Evolutionary conservation across 208 protist genomes (phyloP), one percentile per base, ranked within the genome.

Genomic region (Leishmania amazonensis): DNA sequence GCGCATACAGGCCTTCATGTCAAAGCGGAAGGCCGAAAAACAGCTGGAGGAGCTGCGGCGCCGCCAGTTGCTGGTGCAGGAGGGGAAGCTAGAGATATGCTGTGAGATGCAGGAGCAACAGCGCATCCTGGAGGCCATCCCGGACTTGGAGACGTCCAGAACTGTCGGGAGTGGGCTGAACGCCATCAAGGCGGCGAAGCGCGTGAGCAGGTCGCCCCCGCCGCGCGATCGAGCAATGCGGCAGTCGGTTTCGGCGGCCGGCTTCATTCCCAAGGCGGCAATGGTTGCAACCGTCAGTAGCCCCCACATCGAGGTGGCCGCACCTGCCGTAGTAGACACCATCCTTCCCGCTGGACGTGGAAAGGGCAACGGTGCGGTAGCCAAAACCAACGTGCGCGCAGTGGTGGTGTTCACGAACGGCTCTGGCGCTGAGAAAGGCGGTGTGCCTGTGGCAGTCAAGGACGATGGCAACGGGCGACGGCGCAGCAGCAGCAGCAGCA

Each of bases 1-100:
- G 83, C 88, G 91, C 58, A 89, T 95, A 35, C 83, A 88, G 72
- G 89, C 91, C 17, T 93, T 91, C 76, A 87, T 95, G 83, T 86
- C 86, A 64, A 83, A 80, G 67, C 91, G 91, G 51, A 89, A 83
- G 81, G 83, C 85, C 38, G 82, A 92, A 74, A 93, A 88, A 81
- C 49, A 83, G 57, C 51, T 80, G 64, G 81, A 90, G 76, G 78
- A 89, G 77, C 74, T 83, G 74, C 84, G 78, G 47, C 40, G 74
- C 17, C 64, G 80, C 71, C 74, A 83, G 54, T 40, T 80, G 53
- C 42, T 58, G 73, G 49, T 80, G 62, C 78, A 45, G 45, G 65
- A 76, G 64, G 80, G 64, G 7, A 70, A 51, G 65, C 38, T 67
- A 4, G 58, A 78, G 77, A 53, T 75, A 19, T 60, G 47, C 53